Conservation (phyloP, 2,329 filamentous ascomycete species). For the Escovopsis sp. region DNA sequence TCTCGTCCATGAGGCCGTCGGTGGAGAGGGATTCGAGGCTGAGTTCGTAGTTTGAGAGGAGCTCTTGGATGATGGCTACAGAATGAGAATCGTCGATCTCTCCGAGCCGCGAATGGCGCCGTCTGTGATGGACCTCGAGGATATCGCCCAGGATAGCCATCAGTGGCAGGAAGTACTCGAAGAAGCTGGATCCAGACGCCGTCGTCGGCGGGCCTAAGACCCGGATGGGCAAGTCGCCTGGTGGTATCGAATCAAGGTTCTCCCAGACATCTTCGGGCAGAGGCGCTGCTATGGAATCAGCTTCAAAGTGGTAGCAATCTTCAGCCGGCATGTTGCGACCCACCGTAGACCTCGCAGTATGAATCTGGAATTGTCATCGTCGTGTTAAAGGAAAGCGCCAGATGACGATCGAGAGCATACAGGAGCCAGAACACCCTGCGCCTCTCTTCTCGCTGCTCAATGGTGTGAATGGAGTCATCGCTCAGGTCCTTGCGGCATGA, state of each 20-base stretch:
- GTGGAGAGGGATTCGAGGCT: constrained; percentile 20
- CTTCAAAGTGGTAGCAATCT: neutral
- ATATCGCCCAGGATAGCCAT: constrained; percentile 35
- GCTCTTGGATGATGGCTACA: constrained; percentile 19
- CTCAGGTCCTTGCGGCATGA: constrained; percentile 17
- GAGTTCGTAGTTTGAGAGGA: constrained; percentile 23
- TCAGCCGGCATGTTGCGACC: neutral
- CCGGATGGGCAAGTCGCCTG: constrained; percentile 18
- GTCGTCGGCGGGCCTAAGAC: constrained; percentile 23
- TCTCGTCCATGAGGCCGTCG: constrained; percentile 8
- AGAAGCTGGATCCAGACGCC: constrained; percentile 28
- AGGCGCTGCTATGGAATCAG: constrained; percentile 14
- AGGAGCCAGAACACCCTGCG: constrained; percentile 33
- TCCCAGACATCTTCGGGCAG: constrained; percentile 27
- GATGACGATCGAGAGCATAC: constrained; percentile 31
- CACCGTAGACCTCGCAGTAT: constrained; percentile 27
- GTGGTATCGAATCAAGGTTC: constrained; percentile 19
- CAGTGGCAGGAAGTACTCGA: constrained; percentile 35
- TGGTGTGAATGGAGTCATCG: constrained; percentile 10
- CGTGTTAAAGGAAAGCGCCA: constrained; percentile 32
- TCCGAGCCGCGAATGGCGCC: constrained; percentile 28
- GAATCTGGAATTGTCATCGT: constrained; percentile 29
- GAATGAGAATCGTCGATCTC: constrained; percentile 19
- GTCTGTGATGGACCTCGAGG: constrained; percentile 30
- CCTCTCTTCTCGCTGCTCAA: constrained; percentile 31